phyloP scores from a whole-genome alignment of 805 yeast species.

The Millerago galiae region DNA sequence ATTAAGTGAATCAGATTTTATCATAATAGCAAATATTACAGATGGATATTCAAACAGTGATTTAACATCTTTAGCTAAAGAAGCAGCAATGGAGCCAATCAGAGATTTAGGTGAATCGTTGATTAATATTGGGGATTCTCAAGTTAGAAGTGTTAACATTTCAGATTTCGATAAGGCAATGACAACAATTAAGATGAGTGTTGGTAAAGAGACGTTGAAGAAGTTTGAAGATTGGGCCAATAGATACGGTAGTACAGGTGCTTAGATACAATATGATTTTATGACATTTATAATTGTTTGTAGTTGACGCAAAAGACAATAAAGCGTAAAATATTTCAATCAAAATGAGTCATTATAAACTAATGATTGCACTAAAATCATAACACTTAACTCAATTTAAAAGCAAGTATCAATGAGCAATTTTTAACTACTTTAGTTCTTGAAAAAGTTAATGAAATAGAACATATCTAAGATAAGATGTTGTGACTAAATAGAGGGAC shows the following conservation, averaged over 20 bases:
- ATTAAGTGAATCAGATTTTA: conserved; percentile 55
- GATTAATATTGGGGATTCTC: conserved; percentile 52
- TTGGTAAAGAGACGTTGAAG: conserved; percentile 69
- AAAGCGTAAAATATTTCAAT: no score
- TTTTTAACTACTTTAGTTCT: background rate
- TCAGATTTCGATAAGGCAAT: conserved; percentile 73
- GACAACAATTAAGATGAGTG: conserved; percentile 80
- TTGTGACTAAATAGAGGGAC: no score
- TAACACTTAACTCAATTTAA: no score
- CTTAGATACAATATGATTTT: conserved; percentile 26
- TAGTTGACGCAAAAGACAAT: no score
- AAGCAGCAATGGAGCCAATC: conserved; percentile 97
- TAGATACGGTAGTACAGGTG: conserved; percentile 84
- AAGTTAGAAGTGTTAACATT: conserved; percentile 64
- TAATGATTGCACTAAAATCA: no score
- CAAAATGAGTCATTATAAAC: no score
- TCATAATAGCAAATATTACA: conserved; percentile 56
- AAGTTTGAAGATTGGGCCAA: conserved; percentile 87
- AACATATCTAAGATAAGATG: no score
- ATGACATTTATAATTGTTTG: no score
- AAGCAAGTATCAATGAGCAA: background rate
- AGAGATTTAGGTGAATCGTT: conserved; percentile 84
- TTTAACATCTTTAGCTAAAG: conserved; percentile 88
- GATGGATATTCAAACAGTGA: conserved; percentile 91
- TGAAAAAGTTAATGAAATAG: background rate